Conservation (phyloP, 2,329 filamentous ascomycete species). For the Stachybotrys chartarum region DNA sequence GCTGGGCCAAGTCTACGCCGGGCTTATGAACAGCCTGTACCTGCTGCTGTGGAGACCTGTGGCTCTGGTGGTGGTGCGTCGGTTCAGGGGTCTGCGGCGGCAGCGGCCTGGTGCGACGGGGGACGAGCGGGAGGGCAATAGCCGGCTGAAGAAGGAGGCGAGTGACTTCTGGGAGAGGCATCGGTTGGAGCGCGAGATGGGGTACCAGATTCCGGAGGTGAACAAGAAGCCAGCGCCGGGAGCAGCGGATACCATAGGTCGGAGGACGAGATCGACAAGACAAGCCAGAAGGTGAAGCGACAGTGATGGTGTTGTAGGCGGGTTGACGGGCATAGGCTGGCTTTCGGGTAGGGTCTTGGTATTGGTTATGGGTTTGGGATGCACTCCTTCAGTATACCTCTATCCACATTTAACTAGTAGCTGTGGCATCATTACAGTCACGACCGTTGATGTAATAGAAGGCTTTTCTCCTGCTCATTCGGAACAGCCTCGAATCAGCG, state of each 20-base stretch:
- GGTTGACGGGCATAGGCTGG: not conserved
- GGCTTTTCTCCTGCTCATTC: not conserved
- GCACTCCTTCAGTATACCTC: too few relatives aligned
- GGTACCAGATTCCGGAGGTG: slow-evolving; percentile 30
- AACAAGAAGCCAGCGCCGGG: slow-evolving; percentile 17
- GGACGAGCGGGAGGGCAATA: slow-evolving; percentile 4
- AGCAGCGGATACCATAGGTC: not conserved
- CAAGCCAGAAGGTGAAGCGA: slow-evolving; percentile 12
- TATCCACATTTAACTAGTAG: too few relatives aligned
- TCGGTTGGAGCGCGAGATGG: slow-evolving; percentile 28
- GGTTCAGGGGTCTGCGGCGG: slow-evolving; percentile 9
- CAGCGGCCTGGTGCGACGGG: slow-evolving; percentile 7
- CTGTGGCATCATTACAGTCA: too few relatives aligned
- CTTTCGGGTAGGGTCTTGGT: not conserved
- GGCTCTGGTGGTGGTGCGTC: slow-evolving; percentile 3
- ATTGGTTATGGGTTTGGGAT: not conserved
- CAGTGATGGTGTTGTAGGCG: not conserved
- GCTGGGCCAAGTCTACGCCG: slow-evolving; percentile 9
- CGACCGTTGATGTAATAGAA: too few relatives aligned
- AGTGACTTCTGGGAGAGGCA: slow-evolving; percentile 36
- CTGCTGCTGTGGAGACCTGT: slow-evolving; percentile 13
- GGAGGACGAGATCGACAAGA: not conserved
- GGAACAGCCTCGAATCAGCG: not conserved
- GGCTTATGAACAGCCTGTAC: slow-evolving; percentile 12
- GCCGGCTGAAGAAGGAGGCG: slow-evolving; percentile 19